A percentile compares a stretch with the other conserved stretches of the same genome.
Evolutionary conservation across 805 yeast species (phyloP).

Genomic region (Zygosaccharomyces kombuchaensis): DNA sequence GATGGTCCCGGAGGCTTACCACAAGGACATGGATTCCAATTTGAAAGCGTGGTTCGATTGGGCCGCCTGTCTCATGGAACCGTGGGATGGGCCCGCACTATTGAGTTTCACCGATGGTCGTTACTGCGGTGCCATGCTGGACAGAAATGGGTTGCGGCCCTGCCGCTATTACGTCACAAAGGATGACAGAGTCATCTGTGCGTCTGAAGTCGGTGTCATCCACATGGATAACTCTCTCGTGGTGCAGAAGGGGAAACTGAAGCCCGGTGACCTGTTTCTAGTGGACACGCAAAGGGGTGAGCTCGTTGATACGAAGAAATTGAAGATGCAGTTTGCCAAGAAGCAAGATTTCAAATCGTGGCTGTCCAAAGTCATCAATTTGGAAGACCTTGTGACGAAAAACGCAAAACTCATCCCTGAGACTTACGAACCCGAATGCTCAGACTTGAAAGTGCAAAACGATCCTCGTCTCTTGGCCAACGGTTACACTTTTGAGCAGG

Average conservation of each 20-base stretch:
- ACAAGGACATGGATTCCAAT: slow-evolving; percentile 90
- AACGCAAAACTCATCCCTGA: slow-evolving; percentile 37
- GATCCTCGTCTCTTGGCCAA: slow-evolving; percentile 83
- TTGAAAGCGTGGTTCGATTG: slow-evolving; percentile 95
- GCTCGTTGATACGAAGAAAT: slow-evolving; percentile 88
- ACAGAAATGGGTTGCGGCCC: slow-evolving; percentile 96
- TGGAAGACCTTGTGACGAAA: slow-evolving; percentile 68
- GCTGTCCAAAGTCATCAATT: slow-evolving; percentile 80
- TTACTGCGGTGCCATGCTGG: slow-evolving; percentile 97
- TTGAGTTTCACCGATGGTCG: slow-evolving; percentile 96
- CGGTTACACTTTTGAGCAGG: slow-evolving; percentile 94
- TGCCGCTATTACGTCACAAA: slow-evolving; percentile 95
- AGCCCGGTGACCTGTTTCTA: slow-evolving; percentile 93
- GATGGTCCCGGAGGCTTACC: slow-evolving; percentile 98
- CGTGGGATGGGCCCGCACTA: slow-evolving; percentile 99
- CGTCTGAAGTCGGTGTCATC: slow-evolving; percentile 96
- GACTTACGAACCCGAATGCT: slow-evolving; percentile 23
- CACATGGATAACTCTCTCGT: slow-evolving; percentile 79
- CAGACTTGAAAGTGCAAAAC: slow-evolving; percentile 49
- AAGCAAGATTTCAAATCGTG: slow-evolving; percentile 91
- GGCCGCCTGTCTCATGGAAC: slow-evolving; percentile 99
- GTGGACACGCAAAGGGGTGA: slow-evolving; percentile 92
- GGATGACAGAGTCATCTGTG: slow-evolving; percentile 94
- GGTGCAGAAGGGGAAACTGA: slow-evolving; percentile 86
- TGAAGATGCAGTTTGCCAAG: slow-evolving; percentile 72